Conservation (phyloP, 2,329 filamentous ascomycete genomes). For the Geosmithia morbida region DNA sequence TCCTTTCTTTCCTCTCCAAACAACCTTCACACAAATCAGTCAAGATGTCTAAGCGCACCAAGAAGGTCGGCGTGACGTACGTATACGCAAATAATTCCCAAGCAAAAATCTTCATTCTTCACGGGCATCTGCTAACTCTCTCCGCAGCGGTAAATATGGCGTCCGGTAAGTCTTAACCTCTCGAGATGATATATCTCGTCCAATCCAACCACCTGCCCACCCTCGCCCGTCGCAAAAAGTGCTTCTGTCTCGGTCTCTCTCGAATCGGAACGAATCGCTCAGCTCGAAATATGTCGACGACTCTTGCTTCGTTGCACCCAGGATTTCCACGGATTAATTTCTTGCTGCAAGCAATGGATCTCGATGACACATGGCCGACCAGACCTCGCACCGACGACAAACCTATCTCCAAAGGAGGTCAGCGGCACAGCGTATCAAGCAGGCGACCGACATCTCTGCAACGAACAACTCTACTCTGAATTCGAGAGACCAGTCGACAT, state of each 20-base stretch:
- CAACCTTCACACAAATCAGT: constrained; percentile 24
- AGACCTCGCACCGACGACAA: not conserved
- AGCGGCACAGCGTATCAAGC: not conserved
- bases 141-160: constrained; percentile 68
- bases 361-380: not conserved
- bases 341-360: too few relatives aligned
- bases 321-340: too few relatives aligned
- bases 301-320: too few relatives aligned
- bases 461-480: not conserved
- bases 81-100: constrained; percentile 10
- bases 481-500: not conserved
- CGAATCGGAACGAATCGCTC: not conserved
- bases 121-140: constrained; percentile 13
- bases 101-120: not conserved
- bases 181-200: not conserved
- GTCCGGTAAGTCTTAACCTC: constrained; percentile 53
- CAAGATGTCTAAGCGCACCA: constrained; percentile 92
- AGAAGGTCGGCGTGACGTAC: constrained; percentile 88
- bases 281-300: too few relatives aligned
- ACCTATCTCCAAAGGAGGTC: not conserved
- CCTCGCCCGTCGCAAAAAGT: not conserved
- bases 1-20: constrained; percentile 10
- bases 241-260: not conserved
- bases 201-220: not conserved
- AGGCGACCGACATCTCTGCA: not conserved